Evolutionary conservation across 345 rosid species (phyloP), one percentile per base, ranked within the genome.

Genomic region (Acer campestre): DNA sequence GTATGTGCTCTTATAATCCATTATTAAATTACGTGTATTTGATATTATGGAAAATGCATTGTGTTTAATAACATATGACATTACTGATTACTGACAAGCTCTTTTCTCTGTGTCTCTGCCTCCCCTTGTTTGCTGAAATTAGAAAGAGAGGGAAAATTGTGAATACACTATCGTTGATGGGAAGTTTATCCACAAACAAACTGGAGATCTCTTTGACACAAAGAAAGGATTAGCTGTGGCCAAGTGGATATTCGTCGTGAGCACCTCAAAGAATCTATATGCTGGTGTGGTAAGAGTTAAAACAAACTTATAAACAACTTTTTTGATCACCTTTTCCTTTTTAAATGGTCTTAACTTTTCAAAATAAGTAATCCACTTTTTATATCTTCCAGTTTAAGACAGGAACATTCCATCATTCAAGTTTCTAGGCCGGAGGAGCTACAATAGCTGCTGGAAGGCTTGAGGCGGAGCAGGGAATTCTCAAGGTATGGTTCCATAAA

Each of bases 391-490:
- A 95, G 98, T 93, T 93, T 75, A 90, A 90, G 97, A 95, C 92
- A 84, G 97, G 99, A 68, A 76, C 29, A 66, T 95, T 95, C 78
- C 98, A 95, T 81, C 98, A 93, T 87, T 95, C 99, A 1, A 95
- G 98, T 81, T 95, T 95, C 77, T 83, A 93, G 85, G 99, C 99
- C 1, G 98, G 99, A 42, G 99, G 99, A 84, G 92, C 88, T 63
- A 91, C 99, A 0, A 67, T 93, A 78, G 97, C 97, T 0, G 98
- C 99, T 3, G 99, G 99, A 84, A 90, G 98, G 85, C 84, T 95
- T 4, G 82, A 55, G 27, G 93, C 82, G 25, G 94, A 92, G 77
- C 27, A 84, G 73, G 99, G 97, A 78, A 75, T 81, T 78, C 91
- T 93, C 38, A 93, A 89, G 94, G 99, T 93, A 90, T 55, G 14